phyloP scores from a whole-genome alignment of 192 early-diverging fungal species.

The Backusella parvicylindrica region DNA sequence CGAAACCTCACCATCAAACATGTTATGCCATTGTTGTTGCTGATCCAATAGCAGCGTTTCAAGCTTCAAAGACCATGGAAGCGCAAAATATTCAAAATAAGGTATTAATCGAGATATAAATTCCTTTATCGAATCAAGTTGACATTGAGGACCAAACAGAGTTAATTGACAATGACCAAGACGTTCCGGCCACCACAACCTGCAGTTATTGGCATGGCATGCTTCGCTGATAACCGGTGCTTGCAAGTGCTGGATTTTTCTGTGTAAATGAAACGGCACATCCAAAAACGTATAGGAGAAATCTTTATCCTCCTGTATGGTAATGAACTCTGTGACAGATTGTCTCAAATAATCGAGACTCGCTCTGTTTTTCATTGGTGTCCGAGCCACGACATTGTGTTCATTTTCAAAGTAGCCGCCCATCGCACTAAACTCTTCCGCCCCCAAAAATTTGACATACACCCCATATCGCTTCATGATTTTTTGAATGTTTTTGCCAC shows the following conservation, averaged over 20 bases:
- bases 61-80: not conserved
- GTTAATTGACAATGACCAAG: conserved; percentile 51
- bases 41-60: not conserved
- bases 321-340: conserved; percentile 61
- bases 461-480: conserved; percentile 85
- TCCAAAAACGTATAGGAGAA: conserved; percentile 34
- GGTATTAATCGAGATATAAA: conserved; percentile 41
- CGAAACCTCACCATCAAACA: not conserved
- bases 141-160: conserved; percentile 52
- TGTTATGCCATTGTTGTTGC: not conserved
- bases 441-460: conserved; percentile 79
- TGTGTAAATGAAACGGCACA: conserved; percentile 35
- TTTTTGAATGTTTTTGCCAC: conserved; percentile 80
- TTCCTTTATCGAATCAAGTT: conserved; percentile 44
- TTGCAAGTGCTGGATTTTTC: conserved; percentile 6
- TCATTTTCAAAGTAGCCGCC: conserved; percentile 78
- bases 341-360: conserved; percentile 61
- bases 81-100: conserved; percentile 28
- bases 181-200: conserved; percentile 59
- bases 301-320: conserved; percentile 40
- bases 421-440: conserved; percentile 65
- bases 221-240: conserved; percentile 37
- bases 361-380: conserved; percentile 68
- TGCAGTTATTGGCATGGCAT: conserved; percentile 41
- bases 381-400: conserved; percentile 82